These are phyloP conservation scores for Pichia cabralensis DNA, from an alignment of 805 yeast genomes.

Conservation along the genomic window DNA sequence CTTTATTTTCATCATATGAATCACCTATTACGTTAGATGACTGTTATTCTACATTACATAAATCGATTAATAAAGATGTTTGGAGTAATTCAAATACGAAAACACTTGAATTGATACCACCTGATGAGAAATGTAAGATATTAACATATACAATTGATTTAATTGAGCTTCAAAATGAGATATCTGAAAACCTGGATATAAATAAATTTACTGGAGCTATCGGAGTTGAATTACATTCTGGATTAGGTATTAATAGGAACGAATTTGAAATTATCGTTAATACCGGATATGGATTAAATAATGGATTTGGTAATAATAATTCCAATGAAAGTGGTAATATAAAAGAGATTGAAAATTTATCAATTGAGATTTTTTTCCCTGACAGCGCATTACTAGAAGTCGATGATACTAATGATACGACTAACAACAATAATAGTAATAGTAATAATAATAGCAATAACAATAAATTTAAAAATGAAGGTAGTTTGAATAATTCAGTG, in stretches of 20 bases:
- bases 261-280: slow-evolving; percentile 47
- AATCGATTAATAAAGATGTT: slow-evolving; percentile 45
- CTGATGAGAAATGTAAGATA: slow-evolving; percentile 66
- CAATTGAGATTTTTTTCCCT: slow-evolving; percentile 28
- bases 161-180: slow-evolving; percentile 13
- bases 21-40: slow-evolving; percentile 30
- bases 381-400: slow-evolving; percentile 4
- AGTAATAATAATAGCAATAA: not conserved
- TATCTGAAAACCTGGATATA: slow-evolving; percentile 11
- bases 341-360: slow-evolving; percentile 37
- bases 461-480: not conserved
- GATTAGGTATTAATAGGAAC: slow-evolving; percentile 39
- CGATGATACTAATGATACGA: too few species aligned
- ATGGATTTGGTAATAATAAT: slow-evolving; percentile 4
- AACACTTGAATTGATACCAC: slow-evolving; percentile 64
- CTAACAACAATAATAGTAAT: not conserved
- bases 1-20: too few species aligned
- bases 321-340: slow-evolving; percentile 26
- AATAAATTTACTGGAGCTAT: slow-evolving; percentile 42
- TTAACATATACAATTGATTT: slow-evolving; percentile 57
- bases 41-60: slow-evolving; percentile 42
- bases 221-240: slow-evolving; percentile 41
- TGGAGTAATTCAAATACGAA: slow-evolving; percentile 40
- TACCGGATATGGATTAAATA: slow-evolving; percentile 7
- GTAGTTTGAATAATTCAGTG: not conserved